Base-by-base conservation (phyloP, 139 green algal species). In the Pleodorina starrii region DNA sequence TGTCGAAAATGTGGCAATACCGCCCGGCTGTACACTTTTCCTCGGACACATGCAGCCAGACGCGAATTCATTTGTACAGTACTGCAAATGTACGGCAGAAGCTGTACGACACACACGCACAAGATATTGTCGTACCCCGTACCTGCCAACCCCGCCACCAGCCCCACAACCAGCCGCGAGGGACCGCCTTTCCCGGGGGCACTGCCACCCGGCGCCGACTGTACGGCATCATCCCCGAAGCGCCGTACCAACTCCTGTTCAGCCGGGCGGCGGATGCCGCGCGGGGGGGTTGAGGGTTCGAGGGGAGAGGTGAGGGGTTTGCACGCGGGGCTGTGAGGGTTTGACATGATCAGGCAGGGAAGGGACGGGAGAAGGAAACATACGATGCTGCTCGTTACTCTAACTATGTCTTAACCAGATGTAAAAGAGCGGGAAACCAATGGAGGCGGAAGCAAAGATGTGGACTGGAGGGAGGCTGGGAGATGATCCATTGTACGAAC, bases 131-230 rank as follows among this genome's bases (percentile, higher is more conserved):
- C n/a, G n/a, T n/a, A n/a, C n/a, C n/a, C n/a, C n/a, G n/a, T n/a
- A n/a, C 78, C 78, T 85, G 46, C 78, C 29, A 85, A 36, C 0
- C 78, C 78, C 17, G 36, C 54, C 36, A 36, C 78, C 36, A 85
- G 27, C 1, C 78, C 78, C 10, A 85, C 54, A 2, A 57, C 54
- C 23, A 36, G 38, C 36, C 3, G 44, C 23, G 27, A 71, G 54
- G 54, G 27, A 0, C 23, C 35, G 35, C 36, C 51, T 9, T 36
- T 23, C 2, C 54, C 78, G 25, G 36, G 51, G 6, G 36, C 50
- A 44, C 14, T 4, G 50, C 48, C 76, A 32, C 50, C 48, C 1
- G 27, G 63, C 21, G 21, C 19, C 21, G 68, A 25, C 68, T 29
- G 35, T 25, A 76, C 38, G 5, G 38, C 32, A 25, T 57, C 32